Base-by-base conservation (phyloP, 345 rosid genomes). In the Populus nigra region DNA sequence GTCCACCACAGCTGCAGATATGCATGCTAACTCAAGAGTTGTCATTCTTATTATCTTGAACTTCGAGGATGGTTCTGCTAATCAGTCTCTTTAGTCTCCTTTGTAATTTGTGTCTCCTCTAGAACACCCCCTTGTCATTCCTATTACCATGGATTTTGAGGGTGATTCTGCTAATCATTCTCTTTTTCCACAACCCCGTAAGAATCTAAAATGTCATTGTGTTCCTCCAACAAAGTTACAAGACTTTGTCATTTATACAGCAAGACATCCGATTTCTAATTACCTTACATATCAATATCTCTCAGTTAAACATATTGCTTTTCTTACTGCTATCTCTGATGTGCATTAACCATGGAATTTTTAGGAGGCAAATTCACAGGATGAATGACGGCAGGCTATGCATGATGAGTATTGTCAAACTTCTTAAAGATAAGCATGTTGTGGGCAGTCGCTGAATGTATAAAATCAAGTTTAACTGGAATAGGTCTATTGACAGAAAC, bases 191-290 rank as follows among this genome's bases (percentile, higher is more conserved):
- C 43, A 8, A 2, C 43, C 43, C 1, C 2, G 0, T 7, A 1
- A 11, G 4, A 39, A 39, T 39, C 43, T 11, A 39, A 8, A 0
- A 0, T 0, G 2, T 7, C 8, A 39, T 1, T 2, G 2, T 39
- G 43, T 1, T 39, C 43, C 10, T 2, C 10, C 43, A 39, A 8
- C 2, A 8, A 8, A 9, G 11, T 39, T 39, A 8, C 43, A 39
- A 9, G 43, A 39, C 0, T 39, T 8, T 8, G 0, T 39, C 10
- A 39, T 11, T 8, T 8, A 5, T 5, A 23, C 62, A 20, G 0
- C 20, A 55, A 55, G 22, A 2, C 62, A 18, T 17, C n/a, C 23
- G 5, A 55, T 55, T 25, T 55, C 62, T 8, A 39, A 39, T 9
- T 39, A 39, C 10, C 10, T 39, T 39, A 8, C 43, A 8, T 39